phyloP scores from a whole-genome alignment of 805 yeast genomes.

The Monosporozyma servazzii region DNA sequence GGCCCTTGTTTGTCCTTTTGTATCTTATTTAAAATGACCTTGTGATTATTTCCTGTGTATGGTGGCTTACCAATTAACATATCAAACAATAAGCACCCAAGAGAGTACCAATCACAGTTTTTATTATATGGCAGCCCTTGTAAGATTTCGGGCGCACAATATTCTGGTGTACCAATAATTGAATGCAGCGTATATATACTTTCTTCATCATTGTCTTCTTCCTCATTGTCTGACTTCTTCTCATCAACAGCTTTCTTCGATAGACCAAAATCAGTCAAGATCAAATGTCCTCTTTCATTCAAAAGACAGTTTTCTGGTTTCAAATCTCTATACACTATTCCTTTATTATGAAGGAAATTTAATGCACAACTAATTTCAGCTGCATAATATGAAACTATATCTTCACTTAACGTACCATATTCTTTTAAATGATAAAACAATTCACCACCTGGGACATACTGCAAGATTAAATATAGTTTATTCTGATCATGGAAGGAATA shows the following conservation, averaged over 20 bases:
- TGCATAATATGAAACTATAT: conserved; percentile 62
- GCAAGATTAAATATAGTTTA: conserved; percentile 65
- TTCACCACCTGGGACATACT: conserved; percentile 87
- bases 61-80: conserved; percentile 83
- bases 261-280: conserved; percentile 80
- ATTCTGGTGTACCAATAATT: conserved; percentile 38
- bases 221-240: background rate
- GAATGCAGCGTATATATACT: conserved; percentile 31
- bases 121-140: conserved; percentile 70
- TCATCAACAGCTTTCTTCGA: conserved; percentile 34
- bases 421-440: conserved; percentile 40
- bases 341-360: conserved; percentile 64
- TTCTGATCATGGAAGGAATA: conserved; percentile 77
- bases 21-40: conserved; percentile 67
- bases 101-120: conserved; percentile 85
- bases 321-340: conserved; percentile 78
- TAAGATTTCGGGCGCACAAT: conserved; percentile 80
- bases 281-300: conserved; percentile 62
- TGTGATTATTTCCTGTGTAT: conserved; percentile 73
- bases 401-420: conserved; percentile 43
- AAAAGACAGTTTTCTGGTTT: conserved; percentile 84
- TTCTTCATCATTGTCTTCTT: conserved; percentile 2
- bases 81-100: conserved; percentile 75
- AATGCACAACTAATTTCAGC: conserved; percentile 78
- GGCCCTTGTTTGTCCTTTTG: conserved; percentile 45